These are phyloP conservation scores for Salisapilia sapeloensis DNA, from an alignment of 352 stramenopile species.

Conservation along the genomic window DNA sequence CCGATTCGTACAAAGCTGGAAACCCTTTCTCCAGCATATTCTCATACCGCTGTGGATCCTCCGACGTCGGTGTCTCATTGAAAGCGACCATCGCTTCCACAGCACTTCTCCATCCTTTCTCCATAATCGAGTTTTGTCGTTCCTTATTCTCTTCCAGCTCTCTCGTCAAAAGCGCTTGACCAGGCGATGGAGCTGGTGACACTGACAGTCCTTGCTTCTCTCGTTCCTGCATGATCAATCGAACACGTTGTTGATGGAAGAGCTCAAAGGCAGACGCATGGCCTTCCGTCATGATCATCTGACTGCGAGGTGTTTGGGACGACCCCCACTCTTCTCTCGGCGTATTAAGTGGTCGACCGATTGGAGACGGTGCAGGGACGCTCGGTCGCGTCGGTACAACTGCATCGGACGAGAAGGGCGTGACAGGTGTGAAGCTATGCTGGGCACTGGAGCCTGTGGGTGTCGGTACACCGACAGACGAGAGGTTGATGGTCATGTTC, in stretches of 20 bases:
- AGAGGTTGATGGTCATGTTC: too few species aligned
- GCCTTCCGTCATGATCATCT: slow-evolving; percentile 66
- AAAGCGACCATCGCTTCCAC: slow-evolving; percentile 68
- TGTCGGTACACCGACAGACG: too few species aligned
- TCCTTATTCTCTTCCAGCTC: slow-evolving; percentile 80
- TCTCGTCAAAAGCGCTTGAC: slow-evolving; percentile 77
- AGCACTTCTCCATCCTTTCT: slow-evolving; percentile 78
- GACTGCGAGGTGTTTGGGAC: slow-evolving; percentile 64
- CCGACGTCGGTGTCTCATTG: too few species aligned
- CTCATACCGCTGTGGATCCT: too few species aligned
- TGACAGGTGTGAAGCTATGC: too few species aligned
- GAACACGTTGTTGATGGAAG: slow-evolving; percentile 73
- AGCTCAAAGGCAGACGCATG: slow-evolving; percentile 74
- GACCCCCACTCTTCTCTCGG: slow-evolving; percentile 77
- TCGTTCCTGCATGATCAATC: slow-evolving; percentile 71
- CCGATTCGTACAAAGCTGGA: too few species aligned
- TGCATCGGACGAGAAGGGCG: slow-evolving; percentile 3
- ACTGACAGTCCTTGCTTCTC: slow-evolving; percentile 66
- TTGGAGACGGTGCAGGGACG: slow-evolving; percentile 9
- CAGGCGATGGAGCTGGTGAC: slow-evolving; percentile 57
- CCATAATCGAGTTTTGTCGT: slow-evolving; percentile 76
- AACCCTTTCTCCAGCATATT: too few species aligned
- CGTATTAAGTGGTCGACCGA: slow-evolving; percentile 36
- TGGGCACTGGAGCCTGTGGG: too few species aligned
- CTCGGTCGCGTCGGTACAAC: slow-evolving; percentile 16